These are phyloP conservation scores for Neurospora sp. DNA, from an alignment of 495 filamentous ascomycete species.

Conservation along the genomic window DNA sequence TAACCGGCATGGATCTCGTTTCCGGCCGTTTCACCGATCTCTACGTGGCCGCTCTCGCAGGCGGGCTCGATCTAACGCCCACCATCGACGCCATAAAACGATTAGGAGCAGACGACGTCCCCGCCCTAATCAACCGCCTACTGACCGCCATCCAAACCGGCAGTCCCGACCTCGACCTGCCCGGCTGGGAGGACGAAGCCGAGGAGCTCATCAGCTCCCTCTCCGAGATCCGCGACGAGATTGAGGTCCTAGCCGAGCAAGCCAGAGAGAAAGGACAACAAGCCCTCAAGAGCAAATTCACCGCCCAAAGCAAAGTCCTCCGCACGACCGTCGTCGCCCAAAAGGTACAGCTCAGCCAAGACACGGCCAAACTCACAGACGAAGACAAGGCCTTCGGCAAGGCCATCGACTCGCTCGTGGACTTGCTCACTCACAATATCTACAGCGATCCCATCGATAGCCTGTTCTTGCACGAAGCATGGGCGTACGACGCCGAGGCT, in stretches of 20 bases:
- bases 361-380: constrained; percentile 63
- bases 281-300: constrained; percentile 65
- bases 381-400: constrained; percentile 66
- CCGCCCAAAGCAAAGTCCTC: constrained; percentile 57
- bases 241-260: constrained; percentile 29
- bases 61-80: constrained; percentile 21
- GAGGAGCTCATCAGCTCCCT: constrained; percentile 26
- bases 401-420: constrained; percentile 57
- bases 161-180: constrained; percentile 27
- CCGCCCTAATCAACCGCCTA: constrained; percentile 25
- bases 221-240: constrained; percentile 26
- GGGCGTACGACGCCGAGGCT: constrained; percentile 71
- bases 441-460: constrained; percentile 46
- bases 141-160: constrained; percentile 25
- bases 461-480: constrained; percentile 67
- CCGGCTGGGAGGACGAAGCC: constrained; percentile 22
- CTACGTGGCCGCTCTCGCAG: constrained; percentile 27
- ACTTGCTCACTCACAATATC: constrained; percentile 47
- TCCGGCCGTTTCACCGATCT: constrained; percentile 23
- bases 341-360: constrained; percentile 75
- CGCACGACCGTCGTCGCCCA: constrained; percentile 81
- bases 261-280: constrained; percentile 29
- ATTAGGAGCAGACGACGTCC: constrained; percentile 30
- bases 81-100: constrained; percentile 31
- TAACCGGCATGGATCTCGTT: constrained; percentile 6